Base-by-base conservation (phyloP, 129 eudicot genomes). In the Artemisia tridentata region DNA sequence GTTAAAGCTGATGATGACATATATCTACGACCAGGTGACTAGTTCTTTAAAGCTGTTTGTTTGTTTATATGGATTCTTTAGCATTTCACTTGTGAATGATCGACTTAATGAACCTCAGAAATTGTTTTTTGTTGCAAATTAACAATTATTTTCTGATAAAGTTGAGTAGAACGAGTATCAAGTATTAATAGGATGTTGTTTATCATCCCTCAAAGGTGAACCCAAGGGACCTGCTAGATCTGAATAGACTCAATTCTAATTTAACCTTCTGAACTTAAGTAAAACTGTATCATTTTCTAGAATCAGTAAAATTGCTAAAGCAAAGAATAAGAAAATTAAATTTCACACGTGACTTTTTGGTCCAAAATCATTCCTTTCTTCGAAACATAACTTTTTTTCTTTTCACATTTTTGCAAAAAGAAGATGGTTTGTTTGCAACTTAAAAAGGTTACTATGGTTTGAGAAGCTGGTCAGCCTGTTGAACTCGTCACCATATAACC, bases 1-100 rank as follows among this genome's bases (percentile, higher is more conserved):
- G 88, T 84, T 58, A 87, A 87, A 82, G 95, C 87, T 78, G 92
- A 81, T 69, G 92, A 86, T 67, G 92, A 86, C 75, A 84, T 86
- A 59, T 86, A 86, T 76, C 21, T 87, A 77, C 81, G 95, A 52
- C 90, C 95, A 72, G 88, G 90, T 87, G 67, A 71, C 25, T 71
- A 11, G 19, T 68, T 68, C 12, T 31, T 57, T 51, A 58, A 51
- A 67, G 23, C 45, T 58, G 49, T 8, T 63, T 43, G 64, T 73
- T 50, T 23, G 31, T 63, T 63, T 43, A 7, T 54, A 54, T 73
- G 60, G 43, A 56, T 53, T 34, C 16, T 31, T 67, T 34, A 34
- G 59, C 56, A 54, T 17, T 65, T 43, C 23, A 55, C 46, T 54
- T 10, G 8, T 47, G 38, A 54, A 23, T 46, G 18, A 11, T 53